Evolutionary conservation across 2,329 filamentous ascomycete species (phyloP), one percentile per base, ranked within the genome.

Genomic region (Aureobasidium pullulans): DNA sequence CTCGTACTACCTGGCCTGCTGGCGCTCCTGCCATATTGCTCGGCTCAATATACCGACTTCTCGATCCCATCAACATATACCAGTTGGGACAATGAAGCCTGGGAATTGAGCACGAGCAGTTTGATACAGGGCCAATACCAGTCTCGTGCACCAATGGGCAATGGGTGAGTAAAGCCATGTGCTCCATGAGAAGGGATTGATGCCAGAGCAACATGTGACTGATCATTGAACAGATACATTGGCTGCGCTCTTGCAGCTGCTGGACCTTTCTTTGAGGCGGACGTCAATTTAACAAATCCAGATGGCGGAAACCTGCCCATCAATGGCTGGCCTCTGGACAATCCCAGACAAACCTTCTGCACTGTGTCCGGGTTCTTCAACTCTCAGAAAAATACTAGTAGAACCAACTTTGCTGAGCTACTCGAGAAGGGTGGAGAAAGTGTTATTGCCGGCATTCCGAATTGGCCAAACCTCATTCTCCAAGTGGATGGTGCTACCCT

Each of bases 381-480:
- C 62, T 75, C 75, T 3, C 83, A 88, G 67, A 76, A 78, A 2
- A 79, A 76, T 32, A 82, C 79, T 0, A 84, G 82, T 46, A 78
- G 79, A 0, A 80, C 81, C 6, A 89, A 89, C 64, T 88, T 86
- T 64, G 78, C 78, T 0, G 89, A 87, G 85, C 70, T 90, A 44
- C 78, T 82, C 59, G 82, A 89, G 64, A 86, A 87, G 71, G 86
- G 86, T 6, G 81, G 82, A 60, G 87, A 90, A 66, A 87, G 82
- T 64, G 84, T 87, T 53, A 87, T 89, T 62, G 82, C 81, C 54
- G 87, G 87, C 28, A 79, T 90, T 15, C 87, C 87, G 6, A 86
- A 89, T 67, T 87, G 85, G 79, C 78, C 79, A 29, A 83, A 81
- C 1, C 72, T 88, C 39, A 70, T 84, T 37, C 75, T 88, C 16